phyloP scores from a whole-genome alignment of 2,329 filamentous ascomycete genomes.

The Chaetomium globosum region DNA sequence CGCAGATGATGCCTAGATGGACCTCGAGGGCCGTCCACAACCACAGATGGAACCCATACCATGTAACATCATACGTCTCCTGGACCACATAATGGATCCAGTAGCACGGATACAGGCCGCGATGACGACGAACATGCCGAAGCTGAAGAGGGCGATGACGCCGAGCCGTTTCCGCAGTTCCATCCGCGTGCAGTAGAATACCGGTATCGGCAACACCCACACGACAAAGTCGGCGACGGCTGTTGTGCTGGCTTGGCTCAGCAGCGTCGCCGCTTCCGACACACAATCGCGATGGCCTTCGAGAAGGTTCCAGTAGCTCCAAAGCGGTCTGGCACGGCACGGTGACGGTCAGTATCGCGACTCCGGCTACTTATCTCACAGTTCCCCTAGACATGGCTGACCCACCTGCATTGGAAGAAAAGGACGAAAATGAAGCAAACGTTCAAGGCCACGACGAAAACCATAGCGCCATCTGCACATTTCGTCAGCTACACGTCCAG shows the following conservation, averaged over 20 bases:
- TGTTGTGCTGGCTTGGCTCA: constrained; percentile 42
- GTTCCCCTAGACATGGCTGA: not conserved
- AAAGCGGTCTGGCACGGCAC: constrained; percentile 27
- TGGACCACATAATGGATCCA: constrained; percentile 44
- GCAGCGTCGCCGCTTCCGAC: constrained; percentile 38
- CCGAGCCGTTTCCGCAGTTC: constrained; percentile 42
- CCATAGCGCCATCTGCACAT: constrained; percentile 34
- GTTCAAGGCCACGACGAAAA: constrained; percentile 39
- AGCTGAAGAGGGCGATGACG: constrained; percentile 45
- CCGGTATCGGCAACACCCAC: constrained; percentile 45
- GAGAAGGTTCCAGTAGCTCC: constrained; percentile 40
- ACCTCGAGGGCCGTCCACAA: constrained; percentile 49
- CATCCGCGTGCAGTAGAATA: constrained; percentile 41
- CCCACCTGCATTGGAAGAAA: constrained; percentile 44
- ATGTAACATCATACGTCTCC: constrained; percentile 47
- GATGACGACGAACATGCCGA: constrained; percentile 45
- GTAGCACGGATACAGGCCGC: constrained; percentile 45
- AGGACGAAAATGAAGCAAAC: constrained; percentile 43
- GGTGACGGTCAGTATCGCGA: not conserved
- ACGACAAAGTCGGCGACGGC: constrained; percentile 44
- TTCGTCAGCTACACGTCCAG: not conserved
- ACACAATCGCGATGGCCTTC: constrained; percentile 36
- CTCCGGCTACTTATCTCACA: not conserved
- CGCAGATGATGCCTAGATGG: constrained; percentile 48
- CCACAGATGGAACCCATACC: constrained; percentile 48